A percentile compares a stretch with the other conserved stretches of the same genome.
These are phyloP conservation scores for Penicillium robsamsonii DNA, from an alignment of 495 filamentous ascomycete genomes.

Conservation along the genomic window DNA sequence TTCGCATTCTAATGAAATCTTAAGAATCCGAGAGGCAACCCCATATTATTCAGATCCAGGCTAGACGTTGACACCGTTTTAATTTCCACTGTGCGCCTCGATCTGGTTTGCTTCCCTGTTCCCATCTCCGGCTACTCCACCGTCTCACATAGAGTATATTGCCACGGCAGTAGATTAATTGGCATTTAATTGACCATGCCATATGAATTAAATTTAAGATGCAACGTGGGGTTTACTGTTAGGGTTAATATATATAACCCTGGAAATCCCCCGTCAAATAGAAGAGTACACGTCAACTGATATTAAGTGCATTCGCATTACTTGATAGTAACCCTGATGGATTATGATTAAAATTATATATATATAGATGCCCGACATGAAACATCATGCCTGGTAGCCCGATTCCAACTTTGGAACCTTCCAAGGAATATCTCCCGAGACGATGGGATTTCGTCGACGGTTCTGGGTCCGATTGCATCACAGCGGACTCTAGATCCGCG, in stretches of 20 bases:
- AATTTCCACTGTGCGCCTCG: slow-evolving; percentile 25
- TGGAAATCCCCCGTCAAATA: background rate
- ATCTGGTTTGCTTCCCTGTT: slow-evolving; percentile 27
- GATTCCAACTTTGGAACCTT: background rate
- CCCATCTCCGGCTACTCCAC: slow-evolving; percentile 17
- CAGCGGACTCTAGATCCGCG: background rate
- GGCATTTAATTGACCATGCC: slow-evolving; percentile 5
- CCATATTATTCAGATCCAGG: slow-evolving; percentile 13
- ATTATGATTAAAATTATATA: slow-evolving; percentile 2
- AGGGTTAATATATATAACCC: slow-evolving; percentile 1
- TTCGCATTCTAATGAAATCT: slow-evolving; percentile 5
- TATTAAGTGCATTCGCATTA: background rate
- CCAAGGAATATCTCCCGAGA: background rate
- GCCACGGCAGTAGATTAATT: slow-evolving; percentile 11
- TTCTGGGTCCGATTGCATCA: slow-evolving; percentile 4
- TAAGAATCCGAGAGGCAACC: background rate
- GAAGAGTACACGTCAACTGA: background rate
- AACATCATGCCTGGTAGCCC: background rate
- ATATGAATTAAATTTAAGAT: background rate
- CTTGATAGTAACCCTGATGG: background rate
- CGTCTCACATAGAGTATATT: slow-evolving; percentile 27
- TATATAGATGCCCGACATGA: background rate
- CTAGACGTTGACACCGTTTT: slow-evolving; percentile 16
- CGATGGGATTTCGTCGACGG: background rate
- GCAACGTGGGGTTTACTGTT: background rate